phyloP scores from a whole-genome alignment of 2,329 filamentous ascomycete species.

The Chalaropsis thielavioides region DNA sequence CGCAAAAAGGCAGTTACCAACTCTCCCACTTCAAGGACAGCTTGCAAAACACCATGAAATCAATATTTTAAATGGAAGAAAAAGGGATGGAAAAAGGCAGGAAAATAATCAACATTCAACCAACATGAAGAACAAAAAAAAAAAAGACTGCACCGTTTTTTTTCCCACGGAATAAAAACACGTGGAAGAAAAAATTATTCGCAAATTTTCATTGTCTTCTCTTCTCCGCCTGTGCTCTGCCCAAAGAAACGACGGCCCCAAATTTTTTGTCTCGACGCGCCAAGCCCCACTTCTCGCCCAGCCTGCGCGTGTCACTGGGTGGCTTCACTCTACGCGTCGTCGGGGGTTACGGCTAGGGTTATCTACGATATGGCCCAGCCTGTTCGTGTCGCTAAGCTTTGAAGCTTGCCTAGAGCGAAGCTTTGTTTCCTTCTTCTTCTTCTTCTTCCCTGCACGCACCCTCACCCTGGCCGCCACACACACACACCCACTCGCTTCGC shows the following conservation, averaged over 20 bases:
- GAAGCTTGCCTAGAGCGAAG: not conserved
- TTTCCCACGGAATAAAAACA: not conserved
- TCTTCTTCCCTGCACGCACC: not conserved
- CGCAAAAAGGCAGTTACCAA: not conserved
- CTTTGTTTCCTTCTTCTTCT: not conserved
- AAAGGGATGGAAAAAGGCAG: too few relatives aligned
- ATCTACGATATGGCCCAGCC: not conserved
- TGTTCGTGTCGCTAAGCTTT: too few relatives aligned
- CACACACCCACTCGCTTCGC: too few relatives aligned
- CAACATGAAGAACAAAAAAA: too few relatives aligned
- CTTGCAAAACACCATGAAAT: not conserved
- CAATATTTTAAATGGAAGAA: too few relatives aligned
- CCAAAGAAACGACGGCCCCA: not conserved
- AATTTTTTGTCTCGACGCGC: not conserved
- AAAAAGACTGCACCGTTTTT: not conserved
- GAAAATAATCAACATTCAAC: too few relatives aligned
- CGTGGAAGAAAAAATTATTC: too few relatives aligned
- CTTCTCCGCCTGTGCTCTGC: not conserved
- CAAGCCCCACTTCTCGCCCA: not conserved
- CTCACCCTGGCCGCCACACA: too few relatives aligned
- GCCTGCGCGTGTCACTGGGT: constrained; percentile 1
- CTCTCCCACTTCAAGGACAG: not conserved
- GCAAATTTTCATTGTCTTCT: not conserved
- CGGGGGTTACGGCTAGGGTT: not conserved
- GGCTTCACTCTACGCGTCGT: constrained; percentile 7